phyloP scores from a whole-genome alignment of 2,329 filamentous ascomycete genomes.

The Colletotrichum sansevieriae region DNA sequence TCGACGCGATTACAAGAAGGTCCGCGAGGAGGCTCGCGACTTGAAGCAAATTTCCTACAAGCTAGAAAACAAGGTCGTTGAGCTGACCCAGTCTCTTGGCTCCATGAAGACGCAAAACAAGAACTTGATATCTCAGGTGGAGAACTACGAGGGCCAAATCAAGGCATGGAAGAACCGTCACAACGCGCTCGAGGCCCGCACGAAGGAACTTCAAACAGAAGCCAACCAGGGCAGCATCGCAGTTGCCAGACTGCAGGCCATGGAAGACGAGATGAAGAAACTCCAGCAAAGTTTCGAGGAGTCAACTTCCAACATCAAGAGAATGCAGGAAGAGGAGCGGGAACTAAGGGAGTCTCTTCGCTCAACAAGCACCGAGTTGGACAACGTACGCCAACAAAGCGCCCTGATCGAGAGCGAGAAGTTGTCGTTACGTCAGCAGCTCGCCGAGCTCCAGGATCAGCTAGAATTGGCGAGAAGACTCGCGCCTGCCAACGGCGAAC shows the following conservation, averaged over 20 bases:
- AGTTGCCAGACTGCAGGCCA: slow-evolving; percentile 86
- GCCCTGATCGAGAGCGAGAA: slow-evolving; percentile 88
- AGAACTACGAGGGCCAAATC: slow-evolving; percentile 96
- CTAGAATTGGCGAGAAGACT: slow-evolving; percentile 87
- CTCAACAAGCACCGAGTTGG: slow-evolving; percentile 83
- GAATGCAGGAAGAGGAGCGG: slow-evolving; percentile 94
- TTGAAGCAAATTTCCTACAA: slow-evolving; percentile 99
- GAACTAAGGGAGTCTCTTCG: slow-evolving; percentile 86
- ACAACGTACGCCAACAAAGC: slow-evolving; percentile 80
- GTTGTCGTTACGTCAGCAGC: slow-evolving; percentile 84
- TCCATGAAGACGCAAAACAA: slow-evolving; percentile 97
- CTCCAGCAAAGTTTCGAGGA: slow-evolving; percentile 91
- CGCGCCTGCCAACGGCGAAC: slow-evolving; percentile 78
- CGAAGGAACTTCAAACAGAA: slow-evolving; percentile 95
- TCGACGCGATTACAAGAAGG: slow-evolving; percentile 86
- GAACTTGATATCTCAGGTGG: slow-evolving; percentile 85
- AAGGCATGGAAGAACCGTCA: slow-evolving; percentile 96
- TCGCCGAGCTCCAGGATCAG: slow-evolving; percentile 91
- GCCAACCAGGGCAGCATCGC: slow-evolving; percentile 98
- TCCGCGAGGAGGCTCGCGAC: slow-evolving; percentile 96
- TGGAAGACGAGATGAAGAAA: slow-evolving; percentile 97
- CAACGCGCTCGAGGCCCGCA: slow-evolving; percentile 87
- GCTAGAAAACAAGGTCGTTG: slow-evolving; percentile 99
- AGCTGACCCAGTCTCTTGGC: slow-evolving; percentile 93
- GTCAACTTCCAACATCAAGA: slow-evolving; percentile 89